A percentile compares a stretch with the other conserved stretches of the same genome.
Evolutionary conservation across 441 rosid species (phyloP).

Genomic region (Hura crepitans): DNA sequence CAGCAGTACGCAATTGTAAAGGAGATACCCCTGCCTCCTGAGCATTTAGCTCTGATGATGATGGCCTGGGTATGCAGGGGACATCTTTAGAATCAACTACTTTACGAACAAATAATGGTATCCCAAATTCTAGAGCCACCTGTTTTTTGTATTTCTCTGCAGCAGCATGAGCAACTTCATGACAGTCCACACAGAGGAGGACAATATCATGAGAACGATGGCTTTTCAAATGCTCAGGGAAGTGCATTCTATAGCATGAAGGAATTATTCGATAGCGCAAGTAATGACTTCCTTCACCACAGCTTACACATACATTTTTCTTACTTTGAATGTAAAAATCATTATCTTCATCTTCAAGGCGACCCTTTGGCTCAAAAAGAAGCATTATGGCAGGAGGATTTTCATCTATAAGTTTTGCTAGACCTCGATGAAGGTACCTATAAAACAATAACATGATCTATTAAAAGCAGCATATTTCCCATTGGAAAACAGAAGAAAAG

Average conservation of each 20-base stretch:
- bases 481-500: conserved; percentile 13
- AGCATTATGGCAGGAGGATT: conserved; percentile 85
- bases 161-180: conserved; percentile 90
- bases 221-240: conserved; percentile 95
- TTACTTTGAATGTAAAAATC: conserved; percentile 92
- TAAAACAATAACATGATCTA: conserved; percentile 15
- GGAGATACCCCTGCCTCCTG: conserved; percentile 84
- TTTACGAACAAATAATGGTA: conserved; percentile 81
- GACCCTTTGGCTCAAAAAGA: conserved; percentile 93
- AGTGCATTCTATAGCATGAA: conserved; percentile 93
- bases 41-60: conserved; percentile 36
- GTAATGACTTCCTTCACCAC: conserved; percentile 93
- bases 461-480: conserved; percentile 19
- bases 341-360: conserved; percentile 95
- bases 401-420: conserved; percentile 78
- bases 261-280: conserved; percentile 89
- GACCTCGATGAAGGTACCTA: conserved; percentile 75
- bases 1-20: conserved; percentile 76
- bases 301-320: conserved; percentile 87
- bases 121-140: conserved; percentile 68
- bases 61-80: conserved; percentile 30
- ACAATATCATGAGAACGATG: conserved; percentile 98
- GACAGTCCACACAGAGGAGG: conserved; percentile 95
- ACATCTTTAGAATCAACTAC: conserved; percentile 56
- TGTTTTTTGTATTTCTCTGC: conserved; percentile 84